Evolutionary conservation across 2,329 filamentous ascomycete species (phyloP), one percentile per base, ranked within the genome.

Genomic region (Parafenestella ontariensis): DNA sequence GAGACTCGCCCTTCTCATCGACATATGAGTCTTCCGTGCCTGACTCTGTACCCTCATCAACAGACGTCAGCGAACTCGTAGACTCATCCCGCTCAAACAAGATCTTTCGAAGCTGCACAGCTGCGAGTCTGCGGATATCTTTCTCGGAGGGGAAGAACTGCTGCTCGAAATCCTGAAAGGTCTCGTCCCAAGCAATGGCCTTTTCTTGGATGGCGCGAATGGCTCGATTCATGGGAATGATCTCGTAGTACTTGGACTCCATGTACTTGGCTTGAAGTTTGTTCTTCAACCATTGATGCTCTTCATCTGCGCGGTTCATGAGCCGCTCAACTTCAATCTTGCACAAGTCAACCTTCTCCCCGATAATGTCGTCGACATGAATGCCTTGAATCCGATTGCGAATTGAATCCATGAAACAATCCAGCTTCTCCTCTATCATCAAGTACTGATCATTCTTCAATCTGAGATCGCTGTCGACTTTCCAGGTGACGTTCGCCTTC

Each of bases 141-240:
- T 96, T 98, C 74, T 99, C 96, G 0, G 94, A 88, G 0, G 90
- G 94, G 66, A 99, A 89, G 77, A 94, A 99, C 65, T 96, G 90
- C 39, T 88, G 86, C 72, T 99, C 96, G 55, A 99, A 98, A 49
- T 95, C 90, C 51, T 87, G 83, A 77, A 99, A 99, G 0, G 87
- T 87, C 21, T 89, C 87, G 69, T 99, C 96, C 95, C 95, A 99
- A 61, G 93, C 91, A 18, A 92, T 88, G 3, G 94, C 93, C 65
- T 91, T 96, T 71, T 97, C 93, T 61, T 98, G 88, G 81, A 96
- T 95, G 51, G 91, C 90, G 62, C 94, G 88, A 45, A 97, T 86
- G 7, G 94, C 90, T 52, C 89, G 85, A 65, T 98, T 99, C 59
- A 99, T 84, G 0, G 96, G 95, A 45, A 98, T 93, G 49, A 97